Percentiles rank a stretch among this genome's conserved stretches.
Evolutionary conservation across 2,329 filamentous ascomycete genomes (phyloP).

Genomic region (Polychaeton citri): DNA sequence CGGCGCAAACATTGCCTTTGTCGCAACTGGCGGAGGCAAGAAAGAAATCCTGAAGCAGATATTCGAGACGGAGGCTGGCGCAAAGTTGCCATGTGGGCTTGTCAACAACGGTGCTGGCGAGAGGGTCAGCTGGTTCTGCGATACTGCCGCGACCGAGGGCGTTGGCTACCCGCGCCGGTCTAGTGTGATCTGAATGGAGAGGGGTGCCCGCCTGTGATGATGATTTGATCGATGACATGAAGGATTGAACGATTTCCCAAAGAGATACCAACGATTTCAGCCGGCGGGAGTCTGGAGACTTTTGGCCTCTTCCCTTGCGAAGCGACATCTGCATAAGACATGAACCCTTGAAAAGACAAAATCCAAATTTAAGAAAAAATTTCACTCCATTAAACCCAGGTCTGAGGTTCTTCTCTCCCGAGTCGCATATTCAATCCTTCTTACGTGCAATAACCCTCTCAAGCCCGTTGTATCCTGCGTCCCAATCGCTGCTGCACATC

Average conservation of each 20-base stretch:
- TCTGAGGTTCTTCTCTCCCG: too few species aligned
- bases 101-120: conserved; percentile 77
- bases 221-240: too few species aligned
- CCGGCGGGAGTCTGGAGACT: not conserved
- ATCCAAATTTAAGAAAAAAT: too few species aligned
- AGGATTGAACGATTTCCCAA: not conserved
- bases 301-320: too few species aligned
- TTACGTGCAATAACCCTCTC: too few species aligned
- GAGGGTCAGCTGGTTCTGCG: conserved; percentile 90
- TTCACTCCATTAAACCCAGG: too few species aligned
- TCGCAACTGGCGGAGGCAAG: conserved; percentile 81
- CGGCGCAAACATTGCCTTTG: conserved; percentile 74
- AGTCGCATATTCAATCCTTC: too few species aligned
- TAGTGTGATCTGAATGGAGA: conserved; percentile 29
- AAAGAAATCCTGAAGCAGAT: conserved; percentile 86
- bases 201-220: too few species aligned
- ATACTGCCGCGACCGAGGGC: conserved; percentile 71
- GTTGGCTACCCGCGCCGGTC: conserved; percentile 68
- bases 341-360: too few species aligned
- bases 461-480: too few species aligned
- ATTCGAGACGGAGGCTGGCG: conserved; percentile 63
- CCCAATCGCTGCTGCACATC: too few species aligned
- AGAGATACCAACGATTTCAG: not conserved
- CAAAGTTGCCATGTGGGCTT: conserved; percentile 67
- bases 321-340: too few species aligned